Conservation (phyloP, 495 filamentous ascomycete species). For the Xylaria grammica region DNA sequence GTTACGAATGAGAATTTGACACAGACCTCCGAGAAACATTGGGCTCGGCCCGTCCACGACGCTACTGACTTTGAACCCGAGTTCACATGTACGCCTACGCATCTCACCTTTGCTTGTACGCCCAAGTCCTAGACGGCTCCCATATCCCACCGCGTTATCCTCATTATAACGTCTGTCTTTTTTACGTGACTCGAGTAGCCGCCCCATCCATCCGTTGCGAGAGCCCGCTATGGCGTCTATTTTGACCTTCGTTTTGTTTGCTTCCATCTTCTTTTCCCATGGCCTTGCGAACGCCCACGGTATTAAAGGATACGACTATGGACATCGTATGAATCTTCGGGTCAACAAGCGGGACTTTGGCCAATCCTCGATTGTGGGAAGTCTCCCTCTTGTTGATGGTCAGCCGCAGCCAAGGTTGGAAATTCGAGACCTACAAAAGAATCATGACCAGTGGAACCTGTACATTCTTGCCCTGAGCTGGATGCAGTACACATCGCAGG, state of each 20-base stretch:
- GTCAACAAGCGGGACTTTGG: conserved; percentile 30
- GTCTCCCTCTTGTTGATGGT: conserved; percentile 35
- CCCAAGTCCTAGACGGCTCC: conserved; percentile 5
- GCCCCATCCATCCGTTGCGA: background rate
- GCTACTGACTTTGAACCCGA: background rate
- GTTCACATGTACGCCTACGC: conserved; percentile 3
- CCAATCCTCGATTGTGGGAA: conserved; percentile 35
- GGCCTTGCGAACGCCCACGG: background rate
- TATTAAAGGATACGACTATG: conserved; percentile 44
- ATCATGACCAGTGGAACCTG: conserved; percentile 62
- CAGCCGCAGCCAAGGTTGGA: conserved; percentile 45
- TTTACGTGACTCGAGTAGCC: background rate
- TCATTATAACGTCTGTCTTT: background rate
- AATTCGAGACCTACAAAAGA: conserved; percentile 61
- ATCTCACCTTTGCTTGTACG: conserved; percentile 9
- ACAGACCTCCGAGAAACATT: background rate
- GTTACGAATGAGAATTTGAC: conserved; percentile 10
- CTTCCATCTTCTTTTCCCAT: conserved; percentile 8
- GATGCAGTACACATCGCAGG: conserved; percentile 60
- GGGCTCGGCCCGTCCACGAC: background rate
- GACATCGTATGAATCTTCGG: conserved; percentile 39
- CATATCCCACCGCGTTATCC: background rate
- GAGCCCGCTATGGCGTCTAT: conserved; percentile 7
- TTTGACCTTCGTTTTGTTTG: conserved; percentile 18
- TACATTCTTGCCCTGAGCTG: conserved; percentile 61